Conservation (phyloP, 2,329 filamentous ascomycete genomes). For the Phialophora verrucosa region DNA sequence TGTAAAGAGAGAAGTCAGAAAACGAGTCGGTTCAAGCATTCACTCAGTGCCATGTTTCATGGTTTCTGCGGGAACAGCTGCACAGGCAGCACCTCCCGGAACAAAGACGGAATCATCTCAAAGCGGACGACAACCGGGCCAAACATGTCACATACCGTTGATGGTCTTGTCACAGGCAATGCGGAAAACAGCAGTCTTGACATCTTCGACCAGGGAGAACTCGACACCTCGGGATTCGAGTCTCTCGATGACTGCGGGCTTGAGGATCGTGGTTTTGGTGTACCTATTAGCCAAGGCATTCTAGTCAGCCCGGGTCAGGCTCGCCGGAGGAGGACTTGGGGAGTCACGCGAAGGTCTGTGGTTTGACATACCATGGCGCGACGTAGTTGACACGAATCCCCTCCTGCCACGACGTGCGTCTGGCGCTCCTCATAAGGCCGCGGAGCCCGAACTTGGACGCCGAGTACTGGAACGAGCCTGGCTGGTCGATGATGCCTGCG, state of each 20-base stretch:
- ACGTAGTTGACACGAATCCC: slow-evolving; percentile 47
- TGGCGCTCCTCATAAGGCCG: slow-evolving; percentile 47
- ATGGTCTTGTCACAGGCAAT: not conserved
- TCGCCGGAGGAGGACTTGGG: too few species aligned
- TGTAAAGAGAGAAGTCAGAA: not conserved
- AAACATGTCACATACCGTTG: slow-evolving; percentile 22
- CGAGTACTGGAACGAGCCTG: slow-evolving; percentile 44
- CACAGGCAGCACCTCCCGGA: too few species aligned
- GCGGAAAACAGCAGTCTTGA: slow-evolving; percentile 9
- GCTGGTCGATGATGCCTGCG: slow-evolving; percentile 44
- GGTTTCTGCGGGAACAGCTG: too few species aligned
- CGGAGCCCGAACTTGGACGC: slow-evolving; percentile 48
- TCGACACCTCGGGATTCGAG: slow-evolving; percentile 11
- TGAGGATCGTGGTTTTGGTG: slow-evolving; percentile 20
- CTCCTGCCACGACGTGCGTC: slow-evolving; percentile 45
- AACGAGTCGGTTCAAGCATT: not conserved
- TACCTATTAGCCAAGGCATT: slow-evolving; percentile 1
- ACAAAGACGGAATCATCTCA: too few species aligned
- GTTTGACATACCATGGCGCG: slow-evolving; percentile 42
- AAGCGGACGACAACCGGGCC: too few species aligned
- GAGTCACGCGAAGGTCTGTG: too few species aligned
- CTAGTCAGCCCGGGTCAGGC: too few species aligned
- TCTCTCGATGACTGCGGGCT: slow-evolving; percentile 11
- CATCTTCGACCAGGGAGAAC: slow-evolving; percentile 13
- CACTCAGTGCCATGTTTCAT: too few species aligned